Base-by-base conservation (phyloP, 2,329 filamentous ascomycete genomes). In the Ascochyta rabiei region DNA sequence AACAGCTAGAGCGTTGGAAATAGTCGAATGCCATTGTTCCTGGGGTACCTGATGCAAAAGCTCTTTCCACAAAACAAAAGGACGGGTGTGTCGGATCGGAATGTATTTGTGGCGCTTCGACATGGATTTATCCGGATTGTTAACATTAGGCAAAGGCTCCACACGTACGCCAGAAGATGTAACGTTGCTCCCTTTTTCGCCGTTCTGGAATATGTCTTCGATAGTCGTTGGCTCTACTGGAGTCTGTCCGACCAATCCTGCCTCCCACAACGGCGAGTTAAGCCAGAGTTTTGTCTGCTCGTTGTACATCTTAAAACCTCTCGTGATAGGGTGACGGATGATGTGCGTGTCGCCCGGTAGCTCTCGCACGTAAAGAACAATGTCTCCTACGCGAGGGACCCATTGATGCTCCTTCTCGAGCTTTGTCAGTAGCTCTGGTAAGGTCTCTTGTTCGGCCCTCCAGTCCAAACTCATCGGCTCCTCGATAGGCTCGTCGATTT, bases 391-490 rank as follows among this genome's bases (percentile, higher is more conserved):
- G 2, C 85, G 79, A 2, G 85, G 84, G 1, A 82, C 62, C 64
- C 81, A 86, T 2, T 79, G 75, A 2, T 80, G 76, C 39, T 81
- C 76, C 8, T 78, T 59, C 4, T 69, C 68, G 15, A 81, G 65
- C 8, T 75, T 75, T 5, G 75, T 68, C 0, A 86, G 68, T 16
- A 78, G 64, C 2, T 73, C 63, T 0, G 73, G 67, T 0, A 85
- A 70, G 5, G 71, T 64, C 4, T 78, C 68, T 16, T 79, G 75
- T 38, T 84, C 81, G 0, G 80, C 77, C 33, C 79, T 73, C 84
- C 84, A 87, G 59, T 87, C 84, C 57, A 84, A 77, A 21, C 82
- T 85, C 15, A 78, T 62, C 0, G 70, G 70, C 53, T 87, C 83
- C 8, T 67, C 61, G 24, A 87, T 80, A 0, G 68, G 50, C 47